These are phyloP conservation scores for Candida pseudoglaebosa DNA, from an alignment of 805 yeast species.

Conservation along the genomic window DNA sequence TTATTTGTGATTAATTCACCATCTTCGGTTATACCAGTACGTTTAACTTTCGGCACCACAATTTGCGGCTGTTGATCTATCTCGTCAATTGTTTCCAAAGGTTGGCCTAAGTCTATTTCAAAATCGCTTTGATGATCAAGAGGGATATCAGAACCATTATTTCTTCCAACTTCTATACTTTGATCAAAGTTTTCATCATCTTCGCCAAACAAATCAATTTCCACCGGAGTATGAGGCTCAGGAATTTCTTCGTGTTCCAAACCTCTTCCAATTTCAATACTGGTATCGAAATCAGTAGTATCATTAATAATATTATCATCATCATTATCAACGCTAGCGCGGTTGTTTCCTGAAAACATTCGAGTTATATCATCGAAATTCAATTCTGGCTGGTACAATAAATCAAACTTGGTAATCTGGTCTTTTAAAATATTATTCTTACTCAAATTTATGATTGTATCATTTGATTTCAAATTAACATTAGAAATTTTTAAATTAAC, in stretches of 20 bases:
- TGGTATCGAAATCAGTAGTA: slow-evolving; percentile 37
- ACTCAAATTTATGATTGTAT: slow-evolving; percentile 58
- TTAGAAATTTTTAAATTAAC: slow-evolving; percentile 53
- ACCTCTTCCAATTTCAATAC: slow-evolving; percentile 64
- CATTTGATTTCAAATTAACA: slow-evolving; percentile 56
- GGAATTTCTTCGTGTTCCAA: slow-evolving; percentile 11
- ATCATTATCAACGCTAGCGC: too few relatives aligned
- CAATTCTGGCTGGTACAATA: slow-evolving; percentile 61
- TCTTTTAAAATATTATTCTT: slow-evolving; percentile 64
- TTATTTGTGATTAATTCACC: slow-evolving; percentile 47
- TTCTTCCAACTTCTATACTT: slow-evolving; percentile 56
- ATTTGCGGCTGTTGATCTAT: slow-evolving; percentile 6
- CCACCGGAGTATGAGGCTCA: slow-evolving; percentile 2
- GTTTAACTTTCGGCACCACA: slow-evolving; percentile 20
- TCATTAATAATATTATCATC: slow-evolving; percentile 7
- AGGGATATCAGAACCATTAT: slow-evolving; percentile 20
- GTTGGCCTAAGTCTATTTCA: slow-evolving; percentile 34
- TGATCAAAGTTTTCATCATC: slow-evolving; percentile 29
- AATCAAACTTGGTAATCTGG: slow-evolving; percentile 74
- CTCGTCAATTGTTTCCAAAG: slow-evolving; percentile 35
- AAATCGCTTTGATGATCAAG: slow-evolving; percentile 9
- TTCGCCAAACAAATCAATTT: background rate
- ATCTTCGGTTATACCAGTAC: slow-evolving; percentile 30
- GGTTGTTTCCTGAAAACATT: background rate
- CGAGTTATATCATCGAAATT: slow-evolving; percentile 23